A percentile compares a stretch with the other conserved stretches of the same genome.
These are phyloP conservation scores for Rubroshorea leprosula DNA, from an alignment of 345 rosid species.

Conservation along the genomic window DNA sequence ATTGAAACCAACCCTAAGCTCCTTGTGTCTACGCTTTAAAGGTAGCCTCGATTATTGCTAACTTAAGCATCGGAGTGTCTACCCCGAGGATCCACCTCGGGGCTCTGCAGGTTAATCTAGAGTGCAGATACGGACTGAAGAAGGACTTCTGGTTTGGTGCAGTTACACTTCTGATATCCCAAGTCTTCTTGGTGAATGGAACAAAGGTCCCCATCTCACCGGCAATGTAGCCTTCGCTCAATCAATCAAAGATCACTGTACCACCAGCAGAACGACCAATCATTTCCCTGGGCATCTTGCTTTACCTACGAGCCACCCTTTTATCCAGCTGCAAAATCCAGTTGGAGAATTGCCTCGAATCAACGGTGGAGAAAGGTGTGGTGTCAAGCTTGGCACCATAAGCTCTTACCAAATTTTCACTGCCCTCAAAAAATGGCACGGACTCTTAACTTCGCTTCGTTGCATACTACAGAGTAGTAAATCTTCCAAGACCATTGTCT, in stretches of 20 bases:
- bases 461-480: slow-evolving; percentile 34
- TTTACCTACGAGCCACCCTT: slow-evolving; percentile 57
- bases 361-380: slow-evolving; percentile 64
- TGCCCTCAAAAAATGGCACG: slow-evolving; percentile 80
- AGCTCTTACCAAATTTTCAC: slow-evolving; percentile 74
- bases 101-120: no score
- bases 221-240: slow-evolving; percentile 90
- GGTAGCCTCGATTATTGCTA: no score
- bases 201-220: slow-evolving; percentile 71
- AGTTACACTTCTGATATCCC: slow-evolving; percentile 10
- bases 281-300: slow-evolving; percentile 92
- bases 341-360: slow-evolving; percentile 86
- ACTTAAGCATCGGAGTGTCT: no score
- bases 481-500: slow-evolving; percentile 27
- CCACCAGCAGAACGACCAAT: slow-evolving; percentile 56
- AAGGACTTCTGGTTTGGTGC: no score
- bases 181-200: slow-evolving; percentile 85
- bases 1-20: no score
- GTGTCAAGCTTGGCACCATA: slow-evolving; percentile 62
- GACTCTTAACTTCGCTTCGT: slow-evolving; percentile 54
- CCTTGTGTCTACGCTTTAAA: no score
- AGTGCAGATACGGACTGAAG: no score
- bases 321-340: slow-evolving; percentile 59
- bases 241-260: slow-evolving; percentile 63
- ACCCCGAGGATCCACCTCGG: no score